These are phyloP conservation scores for Cotoneaster glaucophyllus DNA, from an alignment of 306 rosid species.

Conservation along the genomic window DNA sequence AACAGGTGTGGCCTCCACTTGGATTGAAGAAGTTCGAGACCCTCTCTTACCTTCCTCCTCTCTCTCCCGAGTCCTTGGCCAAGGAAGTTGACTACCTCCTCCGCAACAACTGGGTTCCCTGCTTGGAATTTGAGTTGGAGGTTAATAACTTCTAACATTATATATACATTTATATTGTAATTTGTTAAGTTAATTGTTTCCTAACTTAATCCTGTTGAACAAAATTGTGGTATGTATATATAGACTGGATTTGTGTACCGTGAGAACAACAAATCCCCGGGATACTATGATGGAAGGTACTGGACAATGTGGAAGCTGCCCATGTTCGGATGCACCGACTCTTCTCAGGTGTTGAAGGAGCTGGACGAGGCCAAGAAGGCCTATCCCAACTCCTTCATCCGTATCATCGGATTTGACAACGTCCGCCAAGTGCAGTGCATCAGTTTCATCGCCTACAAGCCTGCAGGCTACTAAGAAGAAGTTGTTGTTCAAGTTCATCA, in stretches of 20 bases:
- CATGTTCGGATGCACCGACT: constrained; percentile 60
- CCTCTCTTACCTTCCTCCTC: constrained; percentile 65
- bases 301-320: constrained; percentile 93
- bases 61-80: background rate
- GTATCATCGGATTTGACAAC: constrained; percentile 79
- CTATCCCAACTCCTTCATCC: constrained; percentile 30
- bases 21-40: constrained; percentile 69
- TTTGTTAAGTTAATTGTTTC: background rate
- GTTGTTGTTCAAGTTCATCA: background rate
- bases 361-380: constrained; percentile 28
- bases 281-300: constrained; percentile 73
- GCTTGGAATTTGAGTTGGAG: constrained; percentile 57
- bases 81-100: constrained; percentile 63
- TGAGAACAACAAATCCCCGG: constrained; percentile 44
- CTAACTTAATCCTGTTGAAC: background rate
- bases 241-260: constrained; percentile 46
- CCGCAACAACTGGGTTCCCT: constrained; percentile 48
- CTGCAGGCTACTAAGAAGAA: background rate
- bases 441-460: constrained; percentile 75
- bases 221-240: background rate
- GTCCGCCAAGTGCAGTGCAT: constrained; percentile 73
- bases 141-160: constrained; percentile 9
- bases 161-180: background rate
- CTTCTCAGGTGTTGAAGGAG: constrained; percentile 43
- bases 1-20: constrained; percentile 68